Evolutionary conservation across 2,329 filamentous ascomycete species (phyloP).

Genomic region (Periconia sp.): DNA sequence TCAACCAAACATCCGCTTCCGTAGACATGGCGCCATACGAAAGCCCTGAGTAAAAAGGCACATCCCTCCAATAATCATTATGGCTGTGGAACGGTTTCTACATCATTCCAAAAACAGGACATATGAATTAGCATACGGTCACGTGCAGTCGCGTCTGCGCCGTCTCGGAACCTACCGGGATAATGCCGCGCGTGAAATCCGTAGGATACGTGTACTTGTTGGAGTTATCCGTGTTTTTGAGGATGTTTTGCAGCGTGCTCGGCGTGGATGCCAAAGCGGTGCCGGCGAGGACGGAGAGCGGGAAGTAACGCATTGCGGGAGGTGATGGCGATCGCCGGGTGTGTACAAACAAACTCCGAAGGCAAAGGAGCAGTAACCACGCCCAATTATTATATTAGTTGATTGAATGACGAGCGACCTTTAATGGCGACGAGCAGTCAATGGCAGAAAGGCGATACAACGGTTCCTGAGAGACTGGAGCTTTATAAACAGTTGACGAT

Average conservation of each 20-base stretch:
- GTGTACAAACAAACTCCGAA: neutral
- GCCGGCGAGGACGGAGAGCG: conserved; percentile 14
- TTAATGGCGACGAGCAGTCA: too few species aligned
- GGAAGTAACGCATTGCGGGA: conserved; percentile 18
- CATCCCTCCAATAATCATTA: conserved; percentile 61
- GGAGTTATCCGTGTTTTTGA: conserved; percentile 56
- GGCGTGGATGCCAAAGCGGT: conserved; percentile 41
- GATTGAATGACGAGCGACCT: too few species aligned
- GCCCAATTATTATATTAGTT: neutral
- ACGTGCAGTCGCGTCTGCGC: neutral
- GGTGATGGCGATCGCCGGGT: neutral
- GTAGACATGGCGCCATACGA: conserved; percentile 59
- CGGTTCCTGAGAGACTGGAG: too few species aligned
- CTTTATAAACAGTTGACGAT: neutral
- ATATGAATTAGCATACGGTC: neutral
- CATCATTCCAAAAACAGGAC: neutral
- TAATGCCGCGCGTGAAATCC: conserved; percentile 61
- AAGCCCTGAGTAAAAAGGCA: conserved; percentile 56
- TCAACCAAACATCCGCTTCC: conserved; percentile 64
- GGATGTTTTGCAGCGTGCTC: conserved; percentile 56
- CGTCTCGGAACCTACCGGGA: conserved; percentile 49
- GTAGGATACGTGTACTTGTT: conserved; percentile 62
- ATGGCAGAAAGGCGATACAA: too few species aligned
- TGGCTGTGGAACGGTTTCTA: conserved; percentile 58
- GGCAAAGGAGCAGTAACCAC: neutral